Conservation (phyloP, 306 rosid genomes). For the Lablab purpureus region DNA sequence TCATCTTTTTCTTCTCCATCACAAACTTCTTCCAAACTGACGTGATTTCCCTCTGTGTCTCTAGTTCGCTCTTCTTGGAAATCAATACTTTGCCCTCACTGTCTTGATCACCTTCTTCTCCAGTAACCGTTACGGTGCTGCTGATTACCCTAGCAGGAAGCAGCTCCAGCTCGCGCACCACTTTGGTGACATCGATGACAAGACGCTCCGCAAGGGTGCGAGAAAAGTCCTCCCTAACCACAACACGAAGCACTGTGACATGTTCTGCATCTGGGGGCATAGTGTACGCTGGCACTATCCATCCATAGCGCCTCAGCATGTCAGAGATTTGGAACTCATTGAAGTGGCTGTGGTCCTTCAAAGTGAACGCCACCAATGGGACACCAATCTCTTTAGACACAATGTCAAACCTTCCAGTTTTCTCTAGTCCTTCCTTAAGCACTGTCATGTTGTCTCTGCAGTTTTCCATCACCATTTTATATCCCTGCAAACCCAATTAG, state of each 20-base stretch:
- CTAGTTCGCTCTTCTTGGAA: conserved; percentile 63
- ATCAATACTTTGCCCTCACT: conserved; percentile 8
- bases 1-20: conserved; percentile 69
- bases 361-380: conserved; percentile 86
- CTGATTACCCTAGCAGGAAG: conserved; percentile 60
- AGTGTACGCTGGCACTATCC: conserved; percentile 96
- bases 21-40: conserved; percentile 80
- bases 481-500: conserved; percentile 63
- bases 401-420: conserved; percentile 65
- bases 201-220: conserved; percentile 89
- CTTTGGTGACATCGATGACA: conserved; percentile 64
- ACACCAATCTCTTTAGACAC: conserved; percentile 86
- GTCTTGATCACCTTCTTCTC: conserved; percentile 13
- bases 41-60: conserved; percentile 74
- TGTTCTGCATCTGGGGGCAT: conserved; percentile 90
- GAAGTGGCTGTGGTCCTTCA: conserved; percentile 63
- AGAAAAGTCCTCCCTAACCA: conserved; percentile 86
- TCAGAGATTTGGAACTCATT: conserved; percentile 83
- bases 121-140: conserved; percentile 24
- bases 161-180: conserved; percentile 70
- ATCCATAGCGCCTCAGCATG: conserved; percentile 74
- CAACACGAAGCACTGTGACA: conserved; percentile 84
- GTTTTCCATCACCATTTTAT: conserved; percentile 79
- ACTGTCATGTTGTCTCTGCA: conserved; percentile 88
- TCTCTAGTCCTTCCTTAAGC: conserved; percentile 74